A percentile compares a stretch with the other conserved stretches of the same genome.
Conservation (phyloP, 805 yeast species). For the Spathaspora sp. region DNA sequence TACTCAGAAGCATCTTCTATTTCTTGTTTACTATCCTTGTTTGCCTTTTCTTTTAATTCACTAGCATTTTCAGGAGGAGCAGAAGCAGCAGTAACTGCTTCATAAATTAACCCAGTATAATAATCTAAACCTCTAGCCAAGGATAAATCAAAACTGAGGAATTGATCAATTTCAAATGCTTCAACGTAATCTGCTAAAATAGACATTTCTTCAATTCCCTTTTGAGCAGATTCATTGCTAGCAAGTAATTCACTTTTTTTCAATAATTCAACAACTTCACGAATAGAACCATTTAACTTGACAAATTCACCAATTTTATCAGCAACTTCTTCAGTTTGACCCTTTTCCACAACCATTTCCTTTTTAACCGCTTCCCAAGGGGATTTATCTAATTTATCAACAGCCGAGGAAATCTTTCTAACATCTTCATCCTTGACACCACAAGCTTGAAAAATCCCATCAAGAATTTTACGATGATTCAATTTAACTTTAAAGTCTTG, state of each 20-base stretch:
- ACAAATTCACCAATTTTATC: constrained; percentile 91
- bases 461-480: constrained; percentile 93
- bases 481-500: constrained; percentile 85
- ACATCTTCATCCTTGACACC: constrained; percentile 95
- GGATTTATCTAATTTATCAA: constrained; percentile 89
- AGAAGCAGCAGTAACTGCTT: constrained; percentile 90
- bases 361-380: constrained; percentile 94
- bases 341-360: constrained; percentile 90
- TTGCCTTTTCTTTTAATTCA: constrained; percentile 53
- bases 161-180: constrained; percentile 70
- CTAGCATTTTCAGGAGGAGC: constrained; percentile 89
- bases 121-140: constrained; percentile 97
- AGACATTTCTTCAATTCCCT: constrained; percentile 80
- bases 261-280: constrained; percentile 56
- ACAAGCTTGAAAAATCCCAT: constrained; percentile 92
- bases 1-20: constrained; percentile 93
- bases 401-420: constrained; percentile 89
- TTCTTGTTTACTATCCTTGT: constrained; percentile 29
- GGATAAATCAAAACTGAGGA: constrained; percentile 84
- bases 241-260: constrained; percentile 54
- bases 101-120: constrained; percentile 95
- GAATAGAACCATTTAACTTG: constrained; percentile 72
- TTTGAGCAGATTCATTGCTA: constrained; percentile 66
- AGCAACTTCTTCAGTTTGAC: constrained; percentile 87
- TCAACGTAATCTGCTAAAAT: constrained; percentile 72